Conservation (phyloP, 768 basidiomycete genomes). For the Pleurotus tuber-regium region DNA sequence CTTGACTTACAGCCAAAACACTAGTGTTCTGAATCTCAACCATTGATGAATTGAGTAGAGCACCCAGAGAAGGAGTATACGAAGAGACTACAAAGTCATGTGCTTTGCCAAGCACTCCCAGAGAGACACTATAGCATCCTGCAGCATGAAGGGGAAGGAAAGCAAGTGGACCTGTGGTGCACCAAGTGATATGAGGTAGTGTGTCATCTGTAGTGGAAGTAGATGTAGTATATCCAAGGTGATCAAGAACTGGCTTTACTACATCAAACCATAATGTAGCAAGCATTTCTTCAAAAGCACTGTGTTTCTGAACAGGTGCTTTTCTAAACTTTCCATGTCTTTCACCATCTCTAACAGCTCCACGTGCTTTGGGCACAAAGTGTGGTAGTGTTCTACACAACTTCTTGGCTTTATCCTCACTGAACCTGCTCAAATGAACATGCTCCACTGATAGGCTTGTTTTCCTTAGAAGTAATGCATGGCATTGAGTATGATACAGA, state of each 20-base stretch:
- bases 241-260: constrained; percentile 9
- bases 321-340: not conserved
- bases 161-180: constrained; percentile 14
- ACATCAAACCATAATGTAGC: constrained; percentile 3
- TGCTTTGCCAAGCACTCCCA: not conserved
- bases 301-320: not conserved
- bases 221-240: constrained; percentile 3
- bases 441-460: constrained; percentile 6
- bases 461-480: constrained; percentile 17
- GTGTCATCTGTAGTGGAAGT: not conserved
- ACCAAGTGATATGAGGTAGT: constrained; percentile 17
- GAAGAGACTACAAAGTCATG: constrained; percentile 18
- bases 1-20: constrained; percentile 15
- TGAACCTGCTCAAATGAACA: constrained; percentile 15
- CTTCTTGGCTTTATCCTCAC: constrained; percentile 7
- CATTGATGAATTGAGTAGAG: not conserved
- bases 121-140: constrained; percentile 11
- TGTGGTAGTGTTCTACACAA: constrained; percentile 3
- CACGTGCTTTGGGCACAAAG: not conserved
- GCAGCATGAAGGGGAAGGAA: constrained; percentile 20
- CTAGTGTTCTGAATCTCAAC: not conserved
- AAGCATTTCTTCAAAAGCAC: constrained; percentile 3
- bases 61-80: constrained; percentile 14
- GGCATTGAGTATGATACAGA: constrained; percentile 15
- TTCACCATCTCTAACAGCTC: not conserved